These are phyloP conservation scores for Umbelopsis vinacea DNA, from an alignment of 192 early-diverging fungal species.

Conservation along the genomic window DNA sequence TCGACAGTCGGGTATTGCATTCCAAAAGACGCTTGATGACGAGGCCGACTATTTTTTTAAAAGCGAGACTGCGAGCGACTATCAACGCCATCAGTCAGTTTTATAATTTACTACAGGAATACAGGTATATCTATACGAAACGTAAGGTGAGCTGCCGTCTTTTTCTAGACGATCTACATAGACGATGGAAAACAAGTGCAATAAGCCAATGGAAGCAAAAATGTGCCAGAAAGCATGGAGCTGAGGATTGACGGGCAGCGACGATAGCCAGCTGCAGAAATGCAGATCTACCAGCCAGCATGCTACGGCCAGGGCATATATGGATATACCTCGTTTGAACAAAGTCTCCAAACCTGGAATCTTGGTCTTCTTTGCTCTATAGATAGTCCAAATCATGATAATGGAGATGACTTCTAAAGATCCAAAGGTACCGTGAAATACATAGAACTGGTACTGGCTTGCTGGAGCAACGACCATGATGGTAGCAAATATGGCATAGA, in stretches of 20 bases:
- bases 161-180: slow-evolving; percentile 9
- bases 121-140: not conserved
- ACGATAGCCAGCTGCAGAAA: not conserved
- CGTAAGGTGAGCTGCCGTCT: not conserved
- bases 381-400: slow-evolving; percentile 1
- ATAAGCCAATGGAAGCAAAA: slow-evolving; percentile 3
- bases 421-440: not conserved
- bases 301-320: slow-evolving; percentile 13
- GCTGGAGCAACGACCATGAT: not conserved
- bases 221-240: slow-evolving; percentile 16
- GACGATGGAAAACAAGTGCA: not conserved
- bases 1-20: not conserved
- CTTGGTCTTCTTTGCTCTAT: not conserved
- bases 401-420: slow-evolving; percentile 11
- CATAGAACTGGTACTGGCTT: slow-evolving; percentile 8
- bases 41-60: not conserved
- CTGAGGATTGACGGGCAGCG: slow-evolving; percentile 5
- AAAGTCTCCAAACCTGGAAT: not conserved
- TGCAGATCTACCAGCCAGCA: slow-evolving; percentile 6
- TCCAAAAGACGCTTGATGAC: not conserved
- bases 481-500: slow-evolving; percentile 4
- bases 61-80: not conserved
- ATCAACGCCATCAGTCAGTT: not conserved
- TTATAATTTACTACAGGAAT: slow-evolving; percentile 16
- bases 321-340: slow-evolving; percentile 8